Conservation (phyloP, 2,329 filamentous ascomycete species). For the Aspergillus neoniger region DNA sequence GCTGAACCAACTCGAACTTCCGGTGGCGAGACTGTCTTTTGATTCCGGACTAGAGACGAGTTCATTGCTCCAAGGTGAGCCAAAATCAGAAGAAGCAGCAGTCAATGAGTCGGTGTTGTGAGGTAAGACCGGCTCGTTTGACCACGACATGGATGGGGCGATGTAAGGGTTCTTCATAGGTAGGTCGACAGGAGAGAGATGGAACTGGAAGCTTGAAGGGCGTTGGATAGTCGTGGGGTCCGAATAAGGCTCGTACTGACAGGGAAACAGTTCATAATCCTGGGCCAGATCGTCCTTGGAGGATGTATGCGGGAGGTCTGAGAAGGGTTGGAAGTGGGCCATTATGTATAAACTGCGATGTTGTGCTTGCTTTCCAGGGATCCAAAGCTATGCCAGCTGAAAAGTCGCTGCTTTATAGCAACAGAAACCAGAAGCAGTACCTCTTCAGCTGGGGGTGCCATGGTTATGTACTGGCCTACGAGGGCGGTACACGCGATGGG, state of each 20-base stretch:
- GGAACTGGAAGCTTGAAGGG: neutral
- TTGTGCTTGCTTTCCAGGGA: neutral
- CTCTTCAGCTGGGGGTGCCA: constrained; percentile 8
- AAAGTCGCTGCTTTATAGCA: constrained; percentile 2
- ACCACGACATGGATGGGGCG: neutral
- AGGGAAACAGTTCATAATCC: constrained; percentile 9
- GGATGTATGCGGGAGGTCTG: constrained; percentile 1
- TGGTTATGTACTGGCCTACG: neutral
- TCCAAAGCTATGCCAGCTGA: neutral
- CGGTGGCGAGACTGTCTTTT: constrained; percentile 27
- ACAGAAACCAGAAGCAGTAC: constrained; percentile 12
- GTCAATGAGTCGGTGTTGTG: neutral
- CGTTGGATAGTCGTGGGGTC: constrained; percentile 7
- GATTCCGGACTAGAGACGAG: constrained; percentile 27
- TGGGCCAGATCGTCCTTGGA: constrained; percentile 3
- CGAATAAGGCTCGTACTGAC: constrained; percentile 3
- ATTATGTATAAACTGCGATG: neutral
- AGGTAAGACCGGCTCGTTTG: neutral
- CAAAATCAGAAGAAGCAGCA: constrained; percentile 5
- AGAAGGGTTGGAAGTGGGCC: constrained; percentile 5
- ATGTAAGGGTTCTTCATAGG: constrained; percentile 4
- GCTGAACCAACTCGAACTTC: constrained; percentile 16
- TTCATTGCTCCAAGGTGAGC: constrained; percentile 24
- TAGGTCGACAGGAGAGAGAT: neutral
- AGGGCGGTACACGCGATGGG: constrained; percentile 6